Evolutionary conservation across 228 moss, liverwort and hornwort genomes (phyloP), one percentile per base, ranked within the genome.

Genomic region (Sphagnum fallax): DNA sequence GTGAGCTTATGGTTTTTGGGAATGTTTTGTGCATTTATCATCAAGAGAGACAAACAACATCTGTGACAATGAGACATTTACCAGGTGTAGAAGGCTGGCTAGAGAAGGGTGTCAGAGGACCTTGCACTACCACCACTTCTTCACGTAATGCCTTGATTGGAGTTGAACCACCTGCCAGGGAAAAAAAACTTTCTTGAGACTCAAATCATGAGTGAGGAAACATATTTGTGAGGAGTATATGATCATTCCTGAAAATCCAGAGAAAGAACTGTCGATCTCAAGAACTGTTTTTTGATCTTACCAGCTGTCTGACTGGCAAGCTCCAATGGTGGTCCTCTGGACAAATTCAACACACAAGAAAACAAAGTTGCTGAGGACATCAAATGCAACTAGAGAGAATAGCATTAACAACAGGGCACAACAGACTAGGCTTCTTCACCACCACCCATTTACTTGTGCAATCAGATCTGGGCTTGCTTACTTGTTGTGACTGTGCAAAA

Each of bases 51-150:
- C 13, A 66, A 15, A 49, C 4, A 52, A 4, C 48, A 61, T 4
- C 7, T 52, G 51, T 10, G 18, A 51, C 52, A 15, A 15, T 49
- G 6, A 16, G 8, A 4, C 14, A 64, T 32, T 49, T 53, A 79
- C 79, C 63, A 14, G 64, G 59, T 4, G 52, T 62, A 4, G 74
- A 49, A 10, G 71, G 52, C 60, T 64, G 68, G 47, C 72, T 72
- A 0, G 73, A 69, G 49, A 80, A 50, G 12, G 75, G 76, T 13
- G 75, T 80, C 7, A 65, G 60, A 11, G 80, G 80, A 10, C 75
- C 80, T 52, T 76, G 80, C 18, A 80, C 16, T 50, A 65, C 47
- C 55, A 69, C 80, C 50, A 72, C 69, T 6, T 50, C 10, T 51
- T 51, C 5, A 58, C 12, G 12, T 5, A 8, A 51, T 62, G 10